Conservation (phyloP, 805 yeast genomes). For the Ogataea naganishii region DNA sequence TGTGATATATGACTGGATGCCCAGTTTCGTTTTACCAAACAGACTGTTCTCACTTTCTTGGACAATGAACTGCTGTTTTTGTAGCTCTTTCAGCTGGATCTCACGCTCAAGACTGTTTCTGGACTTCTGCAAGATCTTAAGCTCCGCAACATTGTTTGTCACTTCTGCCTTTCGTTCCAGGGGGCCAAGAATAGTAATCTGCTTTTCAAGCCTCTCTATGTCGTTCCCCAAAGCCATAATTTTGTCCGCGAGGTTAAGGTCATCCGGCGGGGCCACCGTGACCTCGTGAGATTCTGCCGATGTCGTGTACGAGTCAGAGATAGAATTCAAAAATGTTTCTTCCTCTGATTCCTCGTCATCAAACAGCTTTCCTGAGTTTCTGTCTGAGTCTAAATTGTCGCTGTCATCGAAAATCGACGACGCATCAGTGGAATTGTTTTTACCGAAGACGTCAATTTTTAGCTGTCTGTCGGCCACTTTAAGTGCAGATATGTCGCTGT, state of each 20-base stretch:
- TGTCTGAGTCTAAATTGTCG: conserved; percentile 16
- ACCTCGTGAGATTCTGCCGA: conserved; percentile 18
- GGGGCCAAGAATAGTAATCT: conserved; percentile 56
- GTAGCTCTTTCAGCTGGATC: conserved; percentile 62
- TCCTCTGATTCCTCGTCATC: conserved; percentile 17
- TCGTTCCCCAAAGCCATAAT: conserved; percentile 51
- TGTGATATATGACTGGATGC: conserved; percentile 44
- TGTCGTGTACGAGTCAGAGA: conserved; percentile 5
- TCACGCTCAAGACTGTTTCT: conserved; percentile 60
- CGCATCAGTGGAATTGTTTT: neutral
- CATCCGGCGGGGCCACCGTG: conserved; percentile 60
- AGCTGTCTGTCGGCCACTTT: too few species aligned
- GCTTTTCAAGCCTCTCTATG: conserved; percentile 50
- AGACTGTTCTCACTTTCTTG: conserved; percentile 77
- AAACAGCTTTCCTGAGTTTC: conserved; percentile 21
- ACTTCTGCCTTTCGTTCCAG: conserved; percentile 75
- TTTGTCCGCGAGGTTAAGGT: conserved; percentile 55
- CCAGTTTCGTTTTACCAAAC: conserved; percentile 53
- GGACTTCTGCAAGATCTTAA: conserved; percentile 62
- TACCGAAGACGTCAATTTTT: conserved; percentile 1
- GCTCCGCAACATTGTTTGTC: conserved; percentile 65
- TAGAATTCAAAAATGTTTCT: conserved; percentile 7
- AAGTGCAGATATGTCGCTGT: too few species aligned
- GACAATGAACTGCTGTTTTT: conserved; percentile 71
- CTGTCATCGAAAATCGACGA: conserved; percentile 12